Evolutionary conservation across 345 rosid genomes (phyloP).

Genomic region (Turritis glabra): DNA sequence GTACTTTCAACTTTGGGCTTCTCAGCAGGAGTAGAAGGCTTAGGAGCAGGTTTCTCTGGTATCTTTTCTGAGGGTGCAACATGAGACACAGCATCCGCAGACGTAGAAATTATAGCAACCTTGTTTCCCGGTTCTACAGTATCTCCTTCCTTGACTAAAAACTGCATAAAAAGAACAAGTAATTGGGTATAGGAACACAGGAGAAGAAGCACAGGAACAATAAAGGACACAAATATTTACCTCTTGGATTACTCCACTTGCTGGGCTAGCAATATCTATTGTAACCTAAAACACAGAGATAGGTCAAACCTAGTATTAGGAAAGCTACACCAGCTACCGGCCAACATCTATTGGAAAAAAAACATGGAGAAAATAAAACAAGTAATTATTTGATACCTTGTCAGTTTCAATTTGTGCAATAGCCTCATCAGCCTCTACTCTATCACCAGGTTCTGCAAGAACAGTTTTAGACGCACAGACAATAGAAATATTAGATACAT

Average conservation of each 20-base stretch:
- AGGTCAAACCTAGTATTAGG: constrained; percentile 21
- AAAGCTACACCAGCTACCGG: neutral
- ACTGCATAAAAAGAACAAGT: constrained; percentile 43
- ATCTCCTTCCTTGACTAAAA: constrained; percentile 91
- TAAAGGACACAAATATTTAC: constrained; percentile 39
- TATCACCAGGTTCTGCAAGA: constrained; percentile 84
- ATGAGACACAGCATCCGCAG: constrained; percentile 78
- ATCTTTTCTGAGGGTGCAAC: constrained; percentile 76
- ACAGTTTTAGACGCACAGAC: neutral
- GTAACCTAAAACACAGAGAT: constrained; percentile 54
- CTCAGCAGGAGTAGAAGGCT: constrained; percentile 59
- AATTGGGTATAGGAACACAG: neutral
- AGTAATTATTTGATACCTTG: constrained; percentile 53
- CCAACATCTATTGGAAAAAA: neutral
- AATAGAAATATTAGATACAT: neutral
- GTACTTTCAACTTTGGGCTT: constrained; percentile 52
- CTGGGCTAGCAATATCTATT: constrained; percentile 85
- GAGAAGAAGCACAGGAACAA: constrained; percentile 4
- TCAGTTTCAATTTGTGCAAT: constrained; percentile 99
- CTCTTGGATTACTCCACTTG: constrained; percentile 79
- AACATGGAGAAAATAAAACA: neutral
- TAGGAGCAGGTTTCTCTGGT: constrained; percentile 51
- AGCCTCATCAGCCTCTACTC: constrained; percentile 81
- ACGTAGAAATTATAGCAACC: constrained; percentile 81
- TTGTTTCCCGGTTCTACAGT: constrained; percentile 92